Percentiles rank a stretch among this genome's conserved stretches.
Evolutionary conservation across 352 stramenopile genomes (phyloP).

Genomic region (Phytopythium chamaehyphon): DNA sequence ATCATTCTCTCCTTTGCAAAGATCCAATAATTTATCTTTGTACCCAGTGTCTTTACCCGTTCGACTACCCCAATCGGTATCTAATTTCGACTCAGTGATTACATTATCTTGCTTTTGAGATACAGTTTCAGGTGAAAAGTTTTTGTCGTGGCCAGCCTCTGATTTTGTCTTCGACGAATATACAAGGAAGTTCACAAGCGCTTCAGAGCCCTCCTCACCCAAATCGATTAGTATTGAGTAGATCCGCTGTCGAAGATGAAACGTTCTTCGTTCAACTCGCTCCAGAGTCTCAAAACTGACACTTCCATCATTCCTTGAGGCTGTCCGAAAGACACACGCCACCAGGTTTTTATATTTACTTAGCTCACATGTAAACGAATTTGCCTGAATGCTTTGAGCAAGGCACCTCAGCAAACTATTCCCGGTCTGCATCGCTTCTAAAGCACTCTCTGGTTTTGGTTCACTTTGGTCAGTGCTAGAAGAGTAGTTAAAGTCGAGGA

Average conservation of each 20-base stretch:
- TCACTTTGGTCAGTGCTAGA: too few relatives aligned
- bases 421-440: constrained; percentile 3
- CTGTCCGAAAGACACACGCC: constrained; percentile 9
- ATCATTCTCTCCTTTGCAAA: constrained; percentile 6
- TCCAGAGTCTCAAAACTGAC: constrained; percentile 24
- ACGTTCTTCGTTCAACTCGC: constrained; percentile 34
- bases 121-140: background rate
- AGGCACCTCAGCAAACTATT: constrained; percentile 23
- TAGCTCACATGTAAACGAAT: constrained; percentile 11
- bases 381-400: constrained; percentile 10
- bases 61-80: too few relatives aligned
- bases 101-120: too few relatives aligned
- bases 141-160: background rate
- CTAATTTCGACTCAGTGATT: too few relatives aligned
- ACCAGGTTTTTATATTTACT: constrained; percentile 11
- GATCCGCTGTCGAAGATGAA: constrained; percentile 37
- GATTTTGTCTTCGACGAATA: background rate
- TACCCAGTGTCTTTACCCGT: too few relatives aligned
- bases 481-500: too few relatives aligned
- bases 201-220: constrained; percentile 20
- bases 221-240: constrained; percentile 36
- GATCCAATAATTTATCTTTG: too few relatives aligned
- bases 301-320: constrained; percentile 16
- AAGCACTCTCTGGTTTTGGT: too few relatives aligned
- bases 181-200: constrained; percentile 11